Evolutionary conservation across 257 asterid genomes (phyloP), one percentile per base, ranked within the genome.

Genomic region (Solanum peruvianum): DNA sequence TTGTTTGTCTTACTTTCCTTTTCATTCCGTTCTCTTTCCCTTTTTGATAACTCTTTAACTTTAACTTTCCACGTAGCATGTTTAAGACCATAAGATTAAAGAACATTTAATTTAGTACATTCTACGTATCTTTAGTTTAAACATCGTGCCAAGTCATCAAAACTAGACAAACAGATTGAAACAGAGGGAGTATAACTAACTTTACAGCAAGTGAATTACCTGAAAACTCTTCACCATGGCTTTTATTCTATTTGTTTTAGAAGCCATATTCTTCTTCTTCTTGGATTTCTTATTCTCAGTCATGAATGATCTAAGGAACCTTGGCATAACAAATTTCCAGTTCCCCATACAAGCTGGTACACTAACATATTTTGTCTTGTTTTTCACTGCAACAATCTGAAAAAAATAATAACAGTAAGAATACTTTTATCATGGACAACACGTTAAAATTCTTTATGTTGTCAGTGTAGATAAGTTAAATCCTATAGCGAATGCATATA

Each of bases 321-420:
- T 89, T 9, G 94, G 93, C 73, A 90, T 60, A 4, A 84, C 42
- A 75, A 84, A 85, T 77, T 87, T 87, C 92, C 94, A 92, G 87
- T 87, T 91, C 23, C 92, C 90, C 49, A 92, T 88, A 75, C 92
- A 92, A 47, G 89, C 80, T 69, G 91, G 92, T 84, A 84, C 49
- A 33, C 66, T 77, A 18, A 86, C 45, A 44, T 44, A 70, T 85
- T 67, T 90, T 58, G 84, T 80, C 88, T 84, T 89, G 69, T 78
- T 88, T 10, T 76, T 88, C 7, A 58, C 82, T 9, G 86, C 87
- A 70, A 84, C 42, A 71, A 80, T 69, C 95, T 91, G 92, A 29
- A 41, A 39, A 87, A 44, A 47, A 85, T 88, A 52, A 82, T 37
- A 37, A 72, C 49, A 9, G 29, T 72, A 72, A 37, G 80, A 75